Base-by-base conservation (phyloP, 208 protist species). In the Wallacemonas rigidus region DNA sequence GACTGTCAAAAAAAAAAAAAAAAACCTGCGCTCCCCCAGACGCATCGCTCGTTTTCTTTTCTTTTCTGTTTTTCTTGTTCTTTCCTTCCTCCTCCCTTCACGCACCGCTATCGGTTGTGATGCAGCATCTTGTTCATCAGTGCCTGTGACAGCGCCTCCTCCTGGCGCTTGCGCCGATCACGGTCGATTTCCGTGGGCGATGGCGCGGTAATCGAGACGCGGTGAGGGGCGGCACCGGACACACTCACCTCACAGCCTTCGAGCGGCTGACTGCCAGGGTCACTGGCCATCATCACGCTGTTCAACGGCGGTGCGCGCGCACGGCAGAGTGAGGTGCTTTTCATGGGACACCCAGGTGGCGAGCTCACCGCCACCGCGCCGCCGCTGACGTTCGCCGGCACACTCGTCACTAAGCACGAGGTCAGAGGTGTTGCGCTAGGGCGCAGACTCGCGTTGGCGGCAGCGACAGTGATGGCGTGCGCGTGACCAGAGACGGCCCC, bases 101-200 rank as follows among this genome's bases (percentile, higher is more conserved):
- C 12, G 50, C 17, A 35, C 14, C 14, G 6, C 17, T 65, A 65
- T 6, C 15, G 9, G 6, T 65, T 35, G 40, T 6, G 60, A 6
- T 65, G 38, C 11, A 65, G 36, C 56, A 65, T 65, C 68, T 72
- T 61, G 12, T 53, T 67, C 60, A 69, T 39, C 38, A 69, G 50
- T 54, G 64, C 64, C 64, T 69, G 5, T 9, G 64, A 69, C 11
- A 69, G 40, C 40, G 64, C 51, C 50, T 69, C 48, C 43, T 65
- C 60, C n/a, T 65, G 38, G 14, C 60, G 60, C 26, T 65, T 65
- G 38, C 60, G 60, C 4, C 60, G 60, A 65, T 65, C 60, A 7
- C 60, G 60, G 17, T 65, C 60, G n/a, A 65, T 65, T 35, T 65
- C 60, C 15, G 60, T 65, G 12, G 60, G 60, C 41, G 60, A 65